Evolutionary conservation across 2,329 filamentous ascomycete species (phyloP), one percentile per base, ranked within the genome.

Genomic region (Zasmidium cellare): DNA sequence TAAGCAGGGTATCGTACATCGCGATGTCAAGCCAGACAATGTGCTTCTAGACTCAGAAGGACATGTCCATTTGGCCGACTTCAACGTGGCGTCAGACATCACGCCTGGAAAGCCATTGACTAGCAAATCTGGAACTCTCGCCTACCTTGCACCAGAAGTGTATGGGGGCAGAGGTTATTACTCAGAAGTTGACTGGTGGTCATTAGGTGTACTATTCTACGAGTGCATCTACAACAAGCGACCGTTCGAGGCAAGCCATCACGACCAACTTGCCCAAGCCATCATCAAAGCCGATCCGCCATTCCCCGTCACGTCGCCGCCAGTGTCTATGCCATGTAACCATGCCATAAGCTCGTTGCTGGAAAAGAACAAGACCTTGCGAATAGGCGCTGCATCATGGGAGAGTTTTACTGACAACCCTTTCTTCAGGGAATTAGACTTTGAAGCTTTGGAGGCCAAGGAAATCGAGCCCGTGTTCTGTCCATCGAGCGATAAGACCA

Each of bases 181-280:
- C 59, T 86, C 87, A 48, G 90, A 94, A 67, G 92, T 94, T 45
- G 94, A 99, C 74, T 99, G 94, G 94, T 99, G 94, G 94, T 97
- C 94, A 5, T 77, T 99, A 20, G 94, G 94, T 50, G 94, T 99
- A 47, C 84, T 96, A n/a, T 97, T 97, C 75, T 99, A 97, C 75
- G 94, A 99, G 75, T 97, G 94, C 82, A 97, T 99, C 65, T 99
- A 97, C 79, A 96, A 96, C 79, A 97, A 96, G 91, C 86, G 94
- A 68, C 94, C 94, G 20, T 99, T 97, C 65, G 92, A 97, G 71
- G 93, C 91, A 53, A 91, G 87, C 67, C 92, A 87, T 49, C 92
- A 97, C 71, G 87, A 91, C 55, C 85, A 86, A 6, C 80, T 99
- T 50, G 88, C 89, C 66, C 85, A 87, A 61, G 86, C 91, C 64